Evolutionary conservation across 176 grass and related monocot species (phyloP), one percentile per base, ranked within the genome.

Genomic region (Stipa capillata): DNA sequence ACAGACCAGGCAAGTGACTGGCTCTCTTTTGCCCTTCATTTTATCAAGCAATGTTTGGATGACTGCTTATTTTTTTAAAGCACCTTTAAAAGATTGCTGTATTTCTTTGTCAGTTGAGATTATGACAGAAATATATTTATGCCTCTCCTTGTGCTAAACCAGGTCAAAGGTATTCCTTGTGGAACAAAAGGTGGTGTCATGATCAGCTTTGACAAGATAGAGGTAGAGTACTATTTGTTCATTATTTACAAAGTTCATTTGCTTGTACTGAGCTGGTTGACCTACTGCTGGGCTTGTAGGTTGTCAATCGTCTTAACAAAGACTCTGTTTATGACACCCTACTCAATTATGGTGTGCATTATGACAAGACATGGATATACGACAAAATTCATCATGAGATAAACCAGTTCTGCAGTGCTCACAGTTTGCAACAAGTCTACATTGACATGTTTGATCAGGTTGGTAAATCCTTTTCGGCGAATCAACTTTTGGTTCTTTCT

Each of bases 151-250:
- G 11, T 74, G 32, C 49, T 69, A 74, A 77, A 71, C 82, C 85
- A 99, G 97, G 97, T 99, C 52, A 99, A 80, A 84, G 88, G 92
- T 89, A 99, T 99, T 73, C 97, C 97, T 67, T 99, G 92, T 82
- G 97, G 97, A 83, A 99, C 97, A 57, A 99, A 96, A 82, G 97
- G 92, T 77, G 92, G 97, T 91, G 97, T 96, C 72, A 96, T 99
- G 97, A 99, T 99, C 85, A 99, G 97, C 90, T 99, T 99, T 86
- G 97, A 99, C 79, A 99, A 99, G 85, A 93, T 99, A 86, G 97
- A 99, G 92, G 97, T 96, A 91, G 65, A 57, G 14, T 42, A 54
- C 18, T 82, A 41, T 61, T 2, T 85, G 8, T 53, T 76, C 75
- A n/a, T n/a, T n/a, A n/a, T n/a, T n/a, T 20, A 28, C 37, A 54